phyloP scores from a whole-genome alignment of 306 rosid species.

The Ziziphus jujuba region DNA sequence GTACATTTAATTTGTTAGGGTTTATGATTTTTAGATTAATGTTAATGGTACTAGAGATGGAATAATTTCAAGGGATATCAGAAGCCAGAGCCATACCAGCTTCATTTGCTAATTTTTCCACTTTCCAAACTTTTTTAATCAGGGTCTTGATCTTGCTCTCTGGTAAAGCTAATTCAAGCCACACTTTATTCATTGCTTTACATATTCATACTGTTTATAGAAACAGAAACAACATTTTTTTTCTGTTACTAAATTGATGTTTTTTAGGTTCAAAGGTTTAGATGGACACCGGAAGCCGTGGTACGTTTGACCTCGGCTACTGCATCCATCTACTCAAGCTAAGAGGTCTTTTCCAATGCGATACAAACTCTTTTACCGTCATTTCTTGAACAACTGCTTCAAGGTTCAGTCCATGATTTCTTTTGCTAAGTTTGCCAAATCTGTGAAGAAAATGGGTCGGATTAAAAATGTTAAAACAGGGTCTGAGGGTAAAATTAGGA shows the following conservation, averaged over 20 bases:
- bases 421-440: slow-evolving; percentile 49
- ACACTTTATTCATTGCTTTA: too few species aligned
- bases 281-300: slow-evolving; percentile 83
- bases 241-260: background rate
- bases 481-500: slow-evolving; percentile 68
- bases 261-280: slow-evolving; percentile 37
- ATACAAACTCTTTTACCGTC: slow-evolving; percentile 50
- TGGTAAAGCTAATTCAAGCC: too few species aligned
- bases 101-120: slow-evolving; percentile 48
- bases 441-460: slow-evolving; percentile 74
- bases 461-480: slow-evolving; percentile 66
- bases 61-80: slow-evolving; percentile 36
- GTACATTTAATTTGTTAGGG: too few species aligned
- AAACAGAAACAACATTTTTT: too few species aligned
- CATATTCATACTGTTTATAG: too few species aligned
- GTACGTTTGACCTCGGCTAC: slow-evolving; percentile 74
- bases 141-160: slow-evolving; percentile 73
- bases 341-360: slow-evolving; percentile 68
- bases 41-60: slow-evolving; percentile 93
- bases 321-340: slow-evolving; percentile 51
- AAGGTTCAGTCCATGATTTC: slow-evolving; percentile 55
- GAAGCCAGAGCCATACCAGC: slow-evolving; percentile 66
- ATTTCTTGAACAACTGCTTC: slow-evolving; percentile 41
- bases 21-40: too few species aligned
- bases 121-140: slow-evolving; percentile 57